These are phyloP conservation scores for Melastoma candidum DNA, from an alignment of 441 rosid genomes.

Conservation along the genomic window DNA sequence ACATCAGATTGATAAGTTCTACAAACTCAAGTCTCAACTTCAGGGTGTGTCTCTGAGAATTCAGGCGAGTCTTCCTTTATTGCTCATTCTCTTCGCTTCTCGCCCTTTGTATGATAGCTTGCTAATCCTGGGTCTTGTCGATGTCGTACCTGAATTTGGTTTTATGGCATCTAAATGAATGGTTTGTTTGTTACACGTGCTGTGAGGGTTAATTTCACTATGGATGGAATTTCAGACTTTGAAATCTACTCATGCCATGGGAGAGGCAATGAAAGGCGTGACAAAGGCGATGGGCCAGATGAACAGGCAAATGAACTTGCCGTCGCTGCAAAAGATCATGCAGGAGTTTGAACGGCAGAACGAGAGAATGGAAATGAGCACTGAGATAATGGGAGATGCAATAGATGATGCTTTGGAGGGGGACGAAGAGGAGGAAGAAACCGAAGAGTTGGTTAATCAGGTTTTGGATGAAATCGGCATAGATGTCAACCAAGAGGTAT, in stretches of 20 bases:
- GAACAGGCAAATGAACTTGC: constrained; percentile 92
- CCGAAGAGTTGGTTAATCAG: constrained; percentile 86
- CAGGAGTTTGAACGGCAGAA: constrained; percentile 85
- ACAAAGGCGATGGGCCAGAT: constrained; percentile 95
- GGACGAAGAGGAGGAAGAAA: constrained; percentile 95
- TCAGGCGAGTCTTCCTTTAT: constrained; percentile 37
- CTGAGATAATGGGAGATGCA: constrained; percentile 91
- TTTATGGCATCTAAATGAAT: too few relatives aligned
- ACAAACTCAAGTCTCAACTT: constrained; percentile 84
- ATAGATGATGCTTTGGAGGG: constrained; percentile 95
- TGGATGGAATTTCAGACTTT: constrained; percentile 36
- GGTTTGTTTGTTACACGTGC: too few relatives aligned
- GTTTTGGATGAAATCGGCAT: constrained; percentile 96
- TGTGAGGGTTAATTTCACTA: too few relatives aligned
- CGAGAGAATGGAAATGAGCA: constrained; percentile 88
- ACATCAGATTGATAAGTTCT: constrained; percentile 84
- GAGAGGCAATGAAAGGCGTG: constrained; percentile 96
- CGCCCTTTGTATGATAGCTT: background rate
- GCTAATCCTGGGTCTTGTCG: too few relatives aligned
- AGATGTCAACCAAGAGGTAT: constrained; percentile 79
- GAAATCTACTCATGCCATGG: constrained; percentile 99
- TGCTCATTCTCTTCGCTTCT: background rate
- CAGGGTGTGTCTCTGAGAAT: constrained; percentile 95
- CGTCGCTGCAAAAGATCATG: constrained; percentile 81
- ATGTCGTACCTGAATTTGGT: too few relatives aligned